Percentiles rank a stretch among this genome's conserved stretches.
Evolutionary conservation across 2,329 filamentous ascomycete species (phyloP).

Genomic region (Aspergillus unguis): DNA sequence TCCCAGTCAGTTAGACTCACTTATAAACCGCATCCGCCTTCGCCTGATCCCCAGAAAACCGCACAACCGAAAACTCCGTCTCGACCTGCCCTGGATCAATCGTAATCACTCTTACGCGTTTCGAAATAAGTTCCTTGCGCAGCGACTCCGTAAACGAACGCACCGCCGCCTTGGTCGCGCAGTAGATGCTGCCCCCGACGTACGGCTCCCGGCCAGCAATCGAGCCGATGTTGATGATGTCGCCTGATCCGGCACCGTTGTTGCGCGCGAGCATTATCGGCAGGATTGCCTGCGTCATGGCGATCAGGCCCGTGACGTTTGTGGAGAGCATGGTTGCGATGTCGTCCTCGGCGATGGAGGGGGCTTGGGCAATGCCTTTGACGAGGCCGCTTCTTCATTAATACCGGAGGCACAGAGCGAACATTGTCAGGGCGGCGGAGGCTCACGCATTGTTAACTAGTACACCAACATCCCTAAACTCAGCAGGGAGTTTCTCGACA

Average conservation of each 20-base stretch:
- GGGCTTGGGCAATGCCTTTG: constrained; percentile 1
- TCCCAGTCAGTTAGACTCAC: neutral
- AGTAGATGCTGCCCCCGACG: constrained; percentile 6
- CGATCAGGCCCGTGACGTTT: constrained; percentile 1
- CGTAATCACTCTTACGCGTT: neutral
- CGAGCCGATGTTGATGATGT: constrained; percentile 11
- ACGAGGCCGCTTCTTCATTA: neutral
- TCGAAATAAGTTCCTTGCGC: constrained; percentile 5
- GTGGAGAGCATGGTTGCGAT: constrained; percentile 3
- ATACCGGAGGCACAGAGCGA: neutral
- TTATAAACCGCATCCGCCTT: constrained; percentile 9
- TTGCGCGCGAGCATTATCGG: constrained; percentile 2
- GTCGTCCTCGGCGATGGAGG: neutral
- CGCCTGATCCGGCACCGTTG: constrained; percentile 1
- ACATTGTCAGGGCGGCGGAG: neutral
- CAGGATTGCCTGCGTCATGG: neutral
- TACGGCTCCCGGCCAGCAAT: constrained; percentile 11
- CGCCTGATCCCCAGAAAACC: constrained; percentile 4
- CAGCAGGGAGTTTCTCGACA: neutral
- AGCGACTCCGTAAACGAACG: constrained; percentile 3
- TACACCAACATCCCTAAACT: constrained; percentile 2
- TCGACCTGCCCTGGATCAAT: constrained; percentile 7
- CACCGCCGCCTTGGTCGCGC: constrained; percentile 7
- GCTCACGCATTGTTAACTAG: constrained; percentile 2
- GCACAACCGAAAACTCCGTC: constrained; percentile 9